These are phyloP conservation scores for Candida sp. DNA, from an alignment of 1,139 yeast species.

Conservation along the genomic window DNA sequence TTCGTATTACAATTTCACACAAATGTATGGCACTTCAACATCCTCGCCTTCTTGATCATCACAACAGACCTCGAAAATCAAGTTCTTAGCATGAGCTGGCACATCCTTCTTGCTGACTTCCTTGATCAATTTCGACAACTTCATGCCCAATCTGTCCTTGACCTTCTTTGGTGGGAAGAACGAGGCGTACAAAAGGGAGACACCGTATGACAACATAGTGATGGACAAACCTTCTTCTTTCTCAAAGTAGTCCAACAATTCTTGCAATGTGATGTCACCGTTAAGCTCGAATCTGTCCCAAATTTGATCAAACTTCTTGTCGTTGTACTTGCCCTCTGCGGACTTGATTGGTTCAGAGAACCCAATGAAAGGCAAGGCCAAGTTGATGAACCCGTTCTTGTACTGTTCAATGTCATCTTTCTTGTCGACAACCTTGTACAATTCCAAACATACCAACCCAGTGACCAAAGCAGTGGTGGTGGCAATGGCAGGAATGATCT, in stretches of 20 bases:
- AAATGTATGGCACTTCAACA: slow-evolving; percentile 90
- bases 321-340: slow-evolving; percentile 81
- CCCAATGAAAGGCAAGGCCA: slow-evolving; percentile 96
- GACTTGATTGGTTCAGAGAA: slow-evolving; percentile 96
- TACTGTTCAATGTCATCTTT: slow-evolving; percentile 80
- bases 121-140: slow-evolving; percentile 77
- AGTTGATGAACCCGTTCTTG: slow-evolving; percentile 92
- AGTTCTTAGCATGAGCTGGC: slow-evolving; percentile 72
- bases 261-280: slow-evolving; percentile 79
- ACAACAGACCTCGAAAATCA: slow-evolving; percentile 89
- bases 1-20: slow-evolving; percentile 41
- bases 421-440: slow-evolving; percentile 85
- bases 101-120: slow-evolving; percentile 84
- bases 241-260: slow-evolving; percentile 77
- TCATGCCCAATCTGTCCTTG: slow-evolving; percentile 72
- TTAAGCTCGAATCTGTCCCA: slow-evolving; percentile 94
- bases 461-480: slow-evolving; percentile 98
- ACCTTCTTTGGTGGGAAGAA: slow-evolving; percentile 93
- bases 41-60: slow-evolving; percentile 95
- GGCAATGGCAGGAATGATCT: slow-evolving; percentile 98
- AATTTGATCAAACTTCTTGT: slow-evolving; percentile 79
- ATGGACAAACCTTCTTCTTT: slow-evolving; percentile 84
- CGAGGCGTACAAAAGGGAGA: slow-evolving; percentile 87
- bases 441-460: slow-evolving; percentile 90
- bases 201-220: slow-evolving; percentile 92